Percentiles rank a stretch among this genome's conserved stretches.
These are phyloP conservation scores for Auricularia sp. DNA, from an alignment of 768 basidiomycete genomes.

Conservation along the genomic window DNA sequence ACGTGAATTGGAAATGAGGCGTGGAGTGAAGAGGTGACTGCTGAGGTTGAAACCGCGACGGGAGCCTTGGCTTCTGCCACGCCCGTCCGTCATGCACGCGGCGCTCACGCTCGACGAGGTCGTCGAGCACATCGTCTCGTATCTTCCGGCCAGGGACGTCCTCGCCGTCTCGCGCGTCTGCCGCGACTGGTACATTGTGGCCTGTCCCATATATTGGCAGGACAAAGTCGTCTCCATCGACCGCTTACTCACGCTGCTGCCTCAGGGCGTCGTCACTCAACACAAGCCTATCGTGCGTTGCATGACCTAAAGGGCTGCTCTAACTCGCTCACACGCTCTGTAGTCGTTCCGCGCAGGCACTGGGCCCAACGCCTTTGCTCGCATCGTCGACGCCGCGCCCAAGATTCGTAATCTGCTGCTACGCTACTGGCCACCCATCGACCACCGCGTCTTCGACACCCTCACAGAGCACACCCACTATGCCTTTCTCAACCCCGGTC, in stretches of 20 bases:
- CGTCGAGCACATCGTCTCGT: background rate
- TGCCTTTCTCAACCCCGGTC: background rate
- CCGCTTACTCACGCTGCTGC: background rate
- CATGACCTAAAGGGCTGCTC: background rate
- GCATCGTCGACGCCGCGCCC: background rate
- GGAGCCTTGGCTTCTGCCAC: too few species aligned
- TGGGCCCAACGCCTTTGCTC: background rate
- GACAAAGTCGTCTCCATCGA: background rate
- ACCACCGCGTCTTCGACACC: background rate
- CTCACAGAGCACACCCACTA: background rate
- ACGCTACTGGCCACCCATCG: background rate
- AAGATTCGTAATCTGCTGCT: background rate
- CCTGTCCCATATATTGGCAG: background rate
- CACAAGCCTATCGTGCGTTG: background rate
- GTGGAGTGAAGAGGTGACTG: too few species aligned
- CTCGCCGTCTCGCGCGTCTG: background rate
- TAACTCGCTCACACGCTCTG: background rate
- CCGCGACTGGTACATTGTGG: background rate
- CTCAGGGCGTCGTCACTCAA: background rate
- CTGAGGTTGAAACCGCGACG: too few species aligned
- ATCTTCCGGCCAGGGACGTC: background rate
- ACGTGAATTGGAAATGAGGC: too few species aligned
- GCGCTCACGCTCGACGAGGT: background rate
- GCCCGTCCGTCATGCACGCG: background rate
- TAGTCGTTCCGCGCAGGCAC: background rate